Evolutionary conservation across 352 stramenopile genomes (phyloP), one percentile per base, ranked within the genome.

Genomic region (Pythium coloratum): DNA sequence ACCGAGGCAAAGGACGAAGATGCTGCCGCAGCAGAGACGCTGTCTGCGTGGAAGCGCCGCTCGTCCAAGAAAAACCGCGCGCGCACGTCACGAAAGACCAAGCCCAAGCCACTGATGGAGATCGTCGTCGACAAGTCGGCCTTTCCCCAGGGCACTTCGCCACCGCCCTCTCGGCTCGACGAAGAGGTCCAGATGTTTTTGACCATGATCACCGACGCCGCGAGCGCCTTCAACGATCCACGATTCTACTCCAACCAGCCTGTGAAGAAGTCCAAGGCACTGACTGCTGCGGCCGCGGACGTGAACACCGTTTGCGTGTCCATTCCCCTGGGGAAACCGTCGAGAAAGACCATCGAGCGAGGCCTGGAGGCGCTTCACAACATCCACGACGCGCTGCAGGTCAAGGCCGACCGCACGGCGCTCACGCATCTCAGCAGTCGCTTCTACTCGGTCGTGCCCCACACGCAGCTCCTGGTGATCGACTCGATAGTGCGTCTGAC

Each of bases 401-500:
- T 77, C 40, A 62, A 76, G 20, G 69, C 81, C 38, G 76, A 73
- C 30, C 77, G 73, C 26, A 73, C 70, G 10, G 58, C 61, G 9
- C 63, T 91, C 32, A 69, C 73, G 38, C 70, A 80, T 42, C 59
- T 91, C 9, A 91, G 83, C 61, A 88, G 71, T 47, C 80, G 80
- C 32, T 91, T 90, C 40, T 91, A 86, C 71, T 86, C 83, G 38
- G 65, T 90, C 7, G 82, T 91, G 50, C 83, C 83, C 38, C 79
- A 89, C 40, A 72, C 80, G 55, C 67, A 73, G 28, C 55, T 90
- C 32, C 64, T 80, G 34, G 63, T 78, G 7, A 88, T 91, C 49
- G 82, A 91, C 69, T 86, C 81, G 28, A 90, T 91, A 74, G 58
- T 88, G 18, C 88, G 87, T 62, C 65, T 91, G 40, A 78, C 72